Base-by-base conservation (phyloP, 2,329 filamentous ascomycete genomes). In the Mariannaea sp. region DNA sequence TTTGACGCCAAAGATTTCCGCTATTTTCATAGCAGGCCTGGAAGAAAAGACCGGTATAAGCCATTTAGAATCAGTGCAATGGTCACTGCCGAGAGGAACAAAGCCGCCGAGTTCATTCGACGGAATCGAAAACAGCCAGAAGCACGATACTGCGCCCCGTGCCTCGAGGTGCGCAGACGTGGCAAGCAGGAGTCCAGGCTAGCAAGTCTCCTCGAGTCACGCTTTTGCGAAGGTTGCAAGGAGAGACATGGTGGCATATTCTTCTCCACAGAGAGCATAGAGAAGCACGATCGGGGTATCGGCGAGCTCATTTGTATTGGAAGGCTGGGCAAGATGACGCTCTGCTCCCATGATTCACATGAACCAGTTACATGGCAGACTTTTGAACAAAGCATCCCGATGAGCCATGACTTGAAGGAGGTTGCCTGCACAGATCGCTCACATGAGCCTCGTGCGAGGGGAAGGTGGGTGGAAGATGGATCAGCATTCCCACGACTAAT, bases 191-290 rank as follows among this genome's bases (percentile, higher is more conserved):
- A 33, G 26, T 6, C 41, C 14, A 12, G 27, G 17, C 4, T 33
- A 17, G 9, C 17, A 8, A 20, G 17, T 20, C 29, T 33, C 8
- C n/a, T n/a, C 17, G 12, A 44, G 27, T 22, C 41, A 12, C 41
- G 27, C 41, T 44, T 44, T 30, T 44, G 41, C 27, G 27, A 44
- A 14, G 41, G 41, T 9, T 44, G 41, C 16, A 44, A 33, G 17
- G 29, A 32, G 27, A 44, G 41, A 13, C 41, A 44, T 22, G 10
- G 27, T 14, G 6, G 7, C 7, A 14, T 44, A 9, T 44, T 44
- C 41, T 44, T 44, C 17, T 33, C 16, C 7, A 7, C 17, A 5
- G 17, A 33, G 9, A 32, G 14, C 10, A 22, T 44, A 44, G 17
- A 44, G 17, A 22, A 33, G 5, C 17, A 32, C 27, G 27, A 33